A percentile compares a stretch with the other conserved stretches of the same genome.
phyloP scores from a whole-genome alignment of 225 moss, liverwort and hornwort genomes.

The Asterella californica region DNA sequence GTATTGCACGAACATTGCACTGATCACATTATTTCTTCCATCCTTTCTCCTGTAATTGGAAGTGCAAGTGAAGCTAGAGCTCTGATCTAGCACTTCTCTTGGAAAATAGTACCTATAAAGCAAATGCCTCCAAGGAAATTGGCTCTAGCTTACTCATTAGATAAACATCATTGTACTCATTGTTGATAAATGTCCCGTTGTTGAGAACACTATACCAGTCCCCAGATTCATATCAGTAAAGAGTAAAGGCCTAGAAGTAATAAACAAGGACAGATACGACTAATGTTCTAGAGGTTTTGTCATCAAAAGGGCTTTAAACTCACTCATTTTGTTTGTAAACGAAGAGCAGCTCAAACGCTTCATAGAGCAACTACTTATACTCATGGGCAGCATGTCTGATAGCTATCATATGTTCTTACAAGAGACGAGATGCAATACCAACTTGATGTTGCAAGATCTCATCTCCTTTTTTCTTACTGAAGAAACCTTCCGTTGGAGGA shows the following conservation, averaged over 20 bases:
- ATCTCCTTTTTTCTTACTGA: no score
- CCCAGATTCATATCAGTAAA: conserved; percentile 13
- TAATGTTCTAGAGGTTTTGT: background rate
- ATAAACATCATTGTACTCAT: conserved; percentile 95
- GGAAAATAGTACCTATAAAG: conserved; percentile 66
- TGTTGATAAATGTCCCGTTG: conserved; percentile 76
- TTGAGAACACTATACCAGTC: conserved; percentile 60
- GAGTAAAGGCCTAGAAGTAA: background rate
- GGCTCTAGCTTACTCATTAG: conserved; percentile 83
- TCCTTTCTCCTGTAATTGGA: background rate
- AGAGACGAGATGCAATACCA: no score
- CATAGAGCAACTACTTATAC: no score
- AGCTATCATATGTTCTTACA: no score
- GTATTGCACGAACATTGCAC: no score
- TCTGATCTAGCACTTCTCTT: background rate
- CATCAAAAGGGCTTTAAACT: conserved; percentile 21
- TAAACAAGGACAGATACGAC: background rate
- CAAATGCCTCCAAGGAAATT: conserved; percentile 76
- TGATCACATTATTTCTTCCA: no score
- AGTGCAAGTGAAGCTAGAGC: background rate
- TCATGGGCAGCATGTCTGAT: no score
- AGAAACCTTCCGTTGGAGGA: no score
- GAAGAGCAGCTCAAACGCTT: conserved; percentile 88
- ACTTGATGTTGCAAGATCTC: no score
- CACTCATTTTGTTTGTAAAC: conserved; percentile 73